Conservation (phyloP, 176 grass and related monocot species). For the Musa schizocarpa region DNA sequence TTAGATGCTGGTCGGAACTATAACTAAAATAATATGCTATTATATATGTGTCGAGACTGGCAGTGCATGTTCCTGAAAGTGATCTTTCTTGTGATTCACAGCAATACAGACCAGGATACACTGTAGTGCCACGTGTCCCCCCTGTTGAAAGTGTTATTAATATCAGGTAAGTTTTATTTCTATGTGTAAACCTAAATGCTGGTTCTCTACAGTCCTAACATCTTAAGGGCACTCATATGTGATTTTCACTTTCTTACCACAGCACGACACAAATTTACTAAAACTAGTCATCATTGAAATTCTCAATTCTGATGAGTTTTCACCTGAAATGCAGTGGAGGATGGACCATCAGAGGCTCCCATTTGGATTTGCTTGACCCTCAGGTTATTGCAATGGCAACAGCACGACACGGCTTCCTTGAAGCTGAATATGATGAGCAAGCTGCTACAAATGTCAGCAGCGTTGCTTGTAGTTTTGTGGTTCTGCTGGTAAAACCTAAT, state of each 20-base stretch:
- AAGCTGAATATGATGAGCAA: slow-evolving; percentile 79
- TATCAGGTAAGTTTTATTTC: slow-evolving; percentile 46
- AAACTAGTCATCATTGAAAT: not conserved
- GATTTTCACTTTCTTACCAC: not conserved
- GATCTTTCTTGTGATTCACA: slow-evolving; percentile 22
- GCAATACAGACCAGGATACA: slow-evolving; percentile 81
- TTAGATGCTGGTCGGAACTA: not conserved
- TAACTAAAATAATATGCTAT: not conserved
- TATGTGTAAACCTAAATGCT: slow-evolving; percentile 5
- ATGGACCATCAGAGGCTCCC: slow-evolving; percentile 62
- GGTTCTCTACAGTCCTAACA: not conserved
- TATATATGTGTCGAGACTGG: not conserved
- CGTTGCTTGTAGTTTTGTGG: slow-evolving; percentile 66
- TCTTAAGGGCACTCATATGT: not conserved
- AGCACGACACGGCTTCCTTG: slow-evolving; percentile 54
- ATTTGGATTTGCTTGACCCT: slow-evolving; percentile 58
- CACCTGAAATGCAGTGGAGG: slow-evolving; percentile 37
- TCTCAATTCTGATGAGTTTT: not conserved
- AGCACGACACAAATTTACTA: slow-evolving; percentile 7
- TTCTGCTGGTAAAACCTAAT: slow-evolving; percentile 53
- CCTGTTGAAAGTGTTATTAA: slow-evolving; percentile 71
- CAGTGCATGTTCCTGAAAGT: not conserved
- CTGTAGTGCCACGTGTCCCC: slow-evolving; percentile 35
- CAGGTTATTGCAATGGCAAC: slow-evolving; percentile 59
- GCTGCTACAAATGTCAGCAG: slow-evolving; percentile 41